Percentiles rank a stretch among this genome's conserved stretches.
These are phyloP conservation scores for Trametes gibbosa DNA, from an alignment of 768 basidiomycete genomes.

Conservation along the genomic window DNA sequence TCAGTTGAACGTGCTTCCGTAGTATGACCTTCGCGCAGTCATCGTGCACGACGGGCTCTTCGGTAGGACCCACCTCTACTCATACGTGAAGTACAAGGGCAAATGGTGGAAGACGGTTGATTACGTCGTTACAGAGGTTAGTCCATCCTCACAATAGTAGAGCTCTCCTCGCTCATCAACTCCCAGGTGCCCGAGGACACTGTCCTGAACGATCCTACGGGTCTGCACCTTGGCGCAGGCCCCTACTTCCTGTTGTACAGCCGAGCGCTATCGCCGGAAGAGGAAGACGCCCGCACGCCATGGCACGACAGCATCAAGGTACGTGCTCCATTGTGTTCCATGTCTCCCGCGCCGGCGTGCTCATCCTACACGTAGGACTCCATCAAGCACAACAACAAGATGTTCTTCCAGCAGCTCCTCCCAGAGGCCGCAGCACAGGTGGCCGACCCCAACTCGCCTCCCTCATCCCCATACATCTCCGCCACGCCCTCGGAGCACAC, in stretches of 20 bases:
- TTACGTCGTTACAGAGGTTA: conserved; percentile 61
- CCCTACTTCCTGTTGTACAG: conserved; percentile 78
- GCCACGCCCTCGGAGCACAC: conserved; percentile 22
- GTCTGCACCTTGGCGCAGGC: conserved; percentile 73
- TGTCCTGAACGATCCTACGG: conserved; percentile 66
- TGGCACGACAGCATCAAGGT: conserved; percentile 35
- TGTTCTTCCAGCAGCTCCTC: conserved; percentile 36
- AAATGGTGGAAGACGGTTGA: conserved; percentile 84
- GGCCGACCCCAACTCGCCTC: conserved; percentile 26
- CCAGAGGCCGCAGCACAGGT: conserved; percentile 24
- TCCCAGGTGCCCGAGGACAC: conserved; percentile 65
- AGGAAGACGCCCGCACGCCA: conserved; percentile 21
- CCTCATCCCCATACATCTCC: conserved; percentile 17
- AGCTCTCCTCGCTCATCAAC: not conserved
- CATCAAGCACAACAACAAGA: conserved; percentile 37
- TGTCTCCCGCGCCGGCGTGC: not conserved
- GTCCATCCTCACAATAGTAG: not conserved
- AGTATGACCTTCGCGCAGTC: conserved; percentile 83
- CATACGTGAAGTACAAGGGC: conserved; percentile 67
- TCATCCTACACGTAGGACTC: conserved; percentile 26
- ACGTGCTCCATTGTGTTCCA: not conserved
- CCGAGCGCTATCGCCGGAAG: conserved; percentile 30
- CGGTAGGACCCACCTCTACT: conserved; percentile 75
- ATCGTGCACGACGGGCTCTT: conserved; percentile 76
- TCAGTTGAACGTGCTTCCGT: not conserved